A percentile compares a stretch with the other conserved stretches of the same genome.
Conservation (phyloP, 1,284 basidiomycete genomes). For the Pyrrhoderma lamaoense region DNA sequence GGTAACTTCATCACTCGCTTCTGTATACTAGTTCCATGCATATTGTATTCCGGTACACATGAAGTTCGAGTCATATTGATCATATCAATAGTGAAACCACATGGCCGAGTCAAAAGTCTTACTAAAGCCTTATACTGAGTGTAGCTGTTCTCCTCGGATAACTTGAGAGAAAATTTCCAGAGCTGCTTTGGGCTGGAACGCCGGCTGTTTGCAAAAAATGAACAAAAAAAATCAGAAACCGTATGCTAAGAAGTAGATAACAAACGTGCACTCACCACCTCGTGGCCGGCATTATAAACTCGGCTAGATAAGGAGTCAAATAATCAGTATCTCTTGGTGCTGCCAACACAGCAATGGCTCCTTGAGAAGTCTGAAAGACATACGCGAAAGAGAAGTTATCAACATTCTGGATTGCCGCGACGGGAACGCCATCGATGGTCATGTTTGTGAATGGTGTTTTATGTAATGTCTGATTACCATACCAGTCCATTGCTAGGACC, state of each 20-base stretch:
- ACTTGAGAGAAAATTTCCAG: constrained; percentile 53
- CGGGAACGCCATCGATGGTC: constrained; percentile 41
- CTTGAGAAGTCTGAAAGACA: constrained; percentile 21
- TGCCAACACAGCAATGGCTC: background rate
- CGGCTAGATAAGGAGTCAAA: constrained; percentile 30
- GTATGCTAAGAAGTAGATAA: background rate
- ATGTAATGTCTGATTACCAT: constrained; percentile 41
- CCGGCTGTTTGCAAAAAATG: constrained; percentile 33
- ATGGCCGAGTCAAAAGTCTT: no score
- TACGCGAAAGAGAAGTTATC: constrained; percentile 58
- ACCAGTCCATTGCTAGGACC: constrained; percentile 57
- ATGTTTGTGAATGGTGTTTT: constrained; percentile 50
- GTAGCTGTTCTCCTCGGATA: constrained; percentile 42
- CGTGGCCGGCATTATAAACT: constrained; percentile 49
- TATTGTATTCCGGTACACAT: no score
- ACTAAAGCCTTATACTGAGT: constrained; percentile 37
- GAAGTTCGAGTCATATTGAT: no score
- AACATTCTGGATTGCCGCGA: constrained; percentile 56
- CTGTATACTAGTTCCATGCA: no score
- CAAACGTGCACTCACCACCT: constrained; percentile 39
- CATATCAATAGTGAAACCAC: no score
- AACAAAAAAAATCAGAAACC: constrained; percentile 6
- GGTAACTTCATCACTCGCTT: no score
- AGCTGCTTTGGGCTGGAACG: constrained; percentile 49
- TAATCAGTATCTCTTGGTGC: background rate